Conservation (phyloP, 2,329 filamentous ascomycete species). For the Thyridium curvatum region DNA sequence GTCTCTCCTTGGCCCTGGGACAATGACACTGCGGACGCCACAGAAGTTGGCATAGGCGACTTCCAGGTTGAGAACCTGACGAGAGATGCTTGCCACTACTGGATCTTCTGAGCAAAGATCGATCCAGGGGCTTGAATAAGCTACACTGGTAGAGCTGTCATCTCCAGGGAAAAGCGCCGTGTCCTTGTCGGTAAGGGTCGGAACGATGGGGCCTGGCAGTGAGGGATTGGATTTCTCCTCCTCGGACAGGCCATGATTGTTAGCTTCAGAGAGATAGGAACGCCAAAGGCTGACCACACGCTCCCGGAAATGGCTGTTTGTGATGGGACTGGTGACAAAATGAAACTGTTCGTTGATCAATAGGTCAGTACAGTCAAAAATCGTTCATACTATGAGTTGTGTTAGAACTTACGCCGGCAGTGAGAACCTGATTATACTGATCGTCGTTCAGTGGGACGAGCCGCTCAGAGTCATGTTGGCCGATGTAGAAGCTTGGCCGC, state of each 20-base stretch:
- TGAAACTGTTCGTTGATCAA: slow-evolving; percentile 59
- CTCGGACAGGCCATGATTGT: slow-evolving; percentile 21
- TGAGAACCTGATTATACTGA: slow-evolving; percentile 62
- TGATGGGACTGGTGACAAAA: slow-evolving; percentile 73
- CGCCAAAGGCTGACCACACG: slow-evolving; percentile 59
- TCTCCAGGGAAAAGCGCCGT: slow-evolving; percentile 65
- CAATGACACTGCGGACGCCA: slow-evolving; percentile 74
- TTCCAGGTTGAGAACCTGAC: slow-evolving; percentile 85
- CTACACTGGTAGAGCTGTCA: slow-evolving; percentile 67
- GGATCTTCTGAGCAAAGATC: slow-evolving; percentile 81
- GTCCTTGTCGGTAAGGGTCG: slow-evolving; percentile 72
- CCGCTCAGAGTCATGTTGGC: slow-evolving; percentile 65
- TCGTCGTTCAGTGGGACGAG: slow-evolving; percentile 53
- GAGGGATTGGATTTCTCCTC: slow-evolving; percentile 37
- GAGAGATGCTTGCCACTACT: slow-evolving; percentile 76
- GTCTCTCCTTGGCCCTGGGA: slow-evolving; percentile 66
- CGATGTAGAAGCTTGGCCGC: slow-evolving; percentile 56
- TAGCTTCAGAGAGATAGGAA: slow-evolving; percentile 41
- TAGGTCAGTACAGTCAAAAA: slow-evolving; percentile 8
- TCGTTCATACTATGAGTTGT: not conserved
- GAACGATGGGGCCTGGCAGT: slow-evolving; percentile 50
- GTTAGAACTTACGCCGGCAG: slow-evolving; percentile 53
- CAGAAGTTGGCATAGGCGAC: slow-evolving; percentile 95
- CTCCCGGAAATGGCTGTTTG: slow-evolving; percentile 64
- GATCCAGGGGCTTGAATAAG: slow-evolving; percentile 84